Conservation (phyloP, 805 yeast genomes). For the Candida cerambycidarum region DNA sequence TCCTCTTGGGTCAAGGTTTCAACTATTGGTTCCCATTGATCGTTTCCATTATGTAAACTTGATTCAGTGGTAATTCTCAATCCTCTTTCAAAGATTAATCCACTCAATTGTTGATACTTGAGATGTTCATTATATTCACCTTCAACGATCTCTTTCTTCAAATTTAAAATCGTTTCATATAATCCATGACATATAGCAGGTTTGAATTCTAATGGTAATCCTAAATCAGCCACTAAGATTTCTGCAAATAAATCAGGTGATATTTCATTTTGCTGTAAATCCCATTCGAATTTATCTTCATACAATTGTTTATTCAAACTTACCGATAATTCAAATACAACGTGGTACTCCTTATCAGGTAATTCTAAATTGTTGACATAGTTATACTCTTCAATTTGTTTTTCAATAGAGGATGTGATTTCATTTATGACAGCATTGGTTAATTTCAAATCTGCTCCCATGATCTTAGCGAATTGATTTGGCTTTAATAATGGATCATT, state of each 20-base stretch:
- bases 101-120: slow-evolving; percentile 42
- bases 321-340: slow-evolving; percentile 76
- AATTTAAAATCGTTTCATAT: slow-evolving; percentile 72
- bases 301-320: slow-evolving; percentile 79
- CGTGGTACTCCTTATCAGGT: slow-evolving; percentile 66
- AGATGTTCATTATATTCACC: slow-evolving; percentile 43
- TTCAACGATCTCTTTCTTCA: slow-evolving; percentile 81
- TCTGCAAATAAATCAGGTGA: slow-evolving; percentile 86
- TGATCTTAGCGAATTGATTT: slow-evolving; percentile 67
- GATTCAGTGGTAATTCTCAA: slow-evolving; percentile 52
- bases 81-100: slow-evolving; percentile 44
- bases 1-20: slow-evolving; percentile 89
- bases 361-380: slow-evolving; percentile 63
- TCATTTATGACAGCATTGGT: slow-evolving; percentile 62
- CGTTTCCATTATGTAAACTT: slow-evolving; percentile 75
- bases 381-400: slow-evolving; percentile 77
- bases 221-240: slow-evolving; percentile 80
- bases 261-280: slow-evolving; percentile 51
- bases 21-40: slow-evolving; percentile 83
- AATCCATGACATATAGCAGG: slow-evolving; percentile 88
- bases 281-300: slow-evolving; percentile 96
- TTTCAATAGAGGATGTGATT: slow-evolving; percentile 68
- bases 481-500: slow-evolving; percentile 68
- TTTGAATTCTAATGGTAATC: slow-evolving; percentile 77
- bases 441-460: slow-evolving; percentile 82